Evolutionary conservation across 2,329 filamentous ascomycete species (phyloP).

Genomic region (Colletotrichum sp.): DNA sequence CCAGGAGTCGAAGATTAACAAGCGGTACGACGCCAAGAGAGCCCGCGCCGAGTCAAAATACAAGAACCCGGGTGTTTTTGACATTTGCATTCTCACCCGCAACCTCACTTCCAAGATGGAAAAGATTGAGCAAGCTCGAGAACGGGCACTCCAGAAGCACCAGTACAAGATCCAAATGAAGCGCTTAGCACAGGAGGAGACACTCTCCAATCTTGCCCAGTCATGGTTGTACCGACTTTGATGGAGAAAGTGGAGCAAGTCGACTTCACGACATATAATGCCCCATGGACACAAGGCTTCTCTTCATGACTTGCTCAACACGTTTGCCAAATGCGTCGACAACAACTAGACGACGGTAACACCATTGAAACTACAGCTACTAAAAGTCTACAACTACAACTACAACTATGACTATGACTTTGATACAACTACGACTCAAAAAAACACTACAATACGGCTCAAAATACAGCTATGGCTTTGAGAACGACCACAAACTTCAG

Average conservation of each 20-base stretch:
- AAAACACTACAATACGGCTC: not conserved
- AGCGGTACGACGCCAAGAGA: not conserved
- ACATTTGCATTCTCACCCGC: not conserved
- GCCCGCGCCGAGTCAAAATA: not conserved
- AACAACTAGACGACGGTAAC: not conserved
- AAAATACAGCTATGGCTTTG: accelerated
- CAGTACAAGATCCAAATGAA: not conserved
- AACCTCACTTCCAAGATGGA: not conserved
- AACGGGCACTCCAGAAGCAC: not conserved
- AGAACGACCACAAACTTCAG: not conserved
- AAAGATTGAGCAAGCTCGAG: not conserved
- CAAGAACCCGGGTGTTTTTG: not conserved
- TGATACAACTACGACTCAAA: not conserved
- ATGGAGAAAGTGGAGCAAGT: not conserved
- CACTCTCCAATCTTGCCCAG: not conserved
- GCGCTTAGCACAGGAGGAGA: not conserved
- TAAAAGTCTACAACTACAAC: not conserved
- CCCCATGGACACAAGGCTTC: not conserved
- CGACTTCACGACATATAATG: not conserved
- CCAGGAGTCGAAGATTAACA: not conserved
- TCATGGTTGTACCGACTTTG: not conserved
- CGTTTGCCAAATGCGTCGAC: not conserved
- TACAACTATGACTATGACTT: no score
- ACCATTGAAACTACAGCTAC: not conserved
- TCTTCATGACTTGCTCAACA: not conserved